These are phyloP conservation scores for Podila minutissima DNA, from an alignment of 192 early-diverging fungal species.

Conservation along the genomic window DNA sequence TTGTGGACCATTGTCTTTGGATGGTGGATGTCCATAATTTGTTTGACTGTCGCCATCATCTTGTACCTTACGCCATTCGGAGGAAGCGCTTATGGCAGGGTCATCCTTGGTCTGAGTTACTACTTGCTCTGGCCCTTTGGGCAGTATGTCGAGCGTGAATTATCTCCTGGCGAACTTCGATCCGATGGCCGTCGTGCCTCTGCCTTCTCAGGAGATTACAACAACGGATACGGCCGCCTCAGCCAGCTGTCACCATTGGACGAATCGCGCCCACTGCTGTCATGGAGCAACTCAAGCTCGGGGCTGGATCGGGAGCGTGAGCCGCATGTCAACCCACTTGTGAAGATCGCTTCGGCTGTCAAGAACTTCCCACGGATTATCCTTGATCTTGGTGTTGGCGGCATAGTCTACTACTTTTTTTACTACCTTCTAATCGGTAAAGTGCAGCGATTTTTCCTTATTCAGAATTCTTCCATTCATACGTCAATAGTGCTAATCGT, in stretches of 20 bases:
- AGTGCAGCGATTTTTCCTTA: neutral
- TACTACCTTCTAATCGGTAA: slow-evolving; percentile 60
- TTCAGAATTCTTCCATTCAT: neutral
- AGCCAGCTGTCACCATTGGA: slow-evolving; percentile 37
- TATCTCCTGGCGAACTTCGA: slow-evolving; percentile 26
- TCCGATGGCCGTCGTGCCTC: slow-evolving; percentile 10
- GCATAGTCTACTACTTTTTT: slow-evolving; percentile 59
- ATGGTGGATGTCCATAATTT: slow-evolving; percentile 85
- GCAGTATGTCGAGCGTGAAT: slow-evolving; percentile 81
- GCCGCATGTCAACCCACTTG: neutral
- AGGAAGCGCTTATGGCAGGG: slow-evolving; percentile 68
- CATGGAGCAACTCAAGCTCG: slow-evolving; percentile 23
- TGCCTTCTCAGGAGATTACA: neutral
- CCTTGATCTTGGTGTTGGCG: slow-evolving; percentile 52
- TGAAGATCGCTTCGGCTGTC: neutral
- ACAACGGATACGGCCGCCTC: slow-evolving; percentile 19
- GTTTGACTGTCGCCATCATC: slow-evolving; percentile 67
- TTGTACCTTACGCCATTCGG: slow-evolving; percentile 64
- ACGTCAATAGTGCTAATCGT: slow-evolving; percentile 2
- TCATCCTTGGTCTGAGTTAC: slow-evolving; percentile 77
- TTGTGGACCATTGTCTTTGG: slow-evolving; percentile 89
- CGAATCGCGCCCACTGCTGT: slow-evolving; percentile 48
- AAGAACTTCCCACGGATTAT: slow-evolving; percentile 33
- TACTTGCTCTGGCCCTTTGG: slow-evolving; percentile 99
- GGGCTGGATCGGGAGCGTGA: slow-evolving; percentile 39